These are phyloP conservation scores for Yamadazyma scolyti DNA, from an alignment of 805 yeast species.

Conservation along the genomic window DNA sequence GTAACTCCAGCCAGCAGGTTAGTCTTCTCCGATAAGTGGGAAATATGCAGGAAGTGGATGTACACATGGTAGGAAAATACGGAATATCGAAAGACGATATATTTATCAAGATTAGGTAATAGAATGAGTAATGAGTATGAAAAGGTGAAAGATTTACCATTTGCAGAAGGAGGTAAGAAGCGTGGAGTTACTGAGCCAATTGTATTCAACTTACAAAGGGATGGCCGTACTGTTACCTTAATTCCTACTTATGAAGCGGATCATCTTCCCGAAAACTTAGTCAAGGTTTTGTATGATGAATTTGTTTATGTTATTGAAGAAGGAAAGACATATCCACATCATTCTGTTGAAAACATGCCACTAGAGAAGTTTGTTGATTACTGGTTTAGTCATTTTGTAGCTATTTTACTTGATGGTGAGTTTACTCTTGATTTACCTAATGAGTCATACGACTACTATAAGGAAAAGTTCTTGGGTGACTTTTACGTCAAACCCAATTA, in stretches of 20 bases:
- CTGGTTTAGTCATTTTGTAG: slow-evolving; percentile 68
- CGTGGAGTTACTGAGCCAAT: slow-evolving; percentile 30
- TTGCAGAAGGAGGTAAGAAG: slow-evolving; percentile 25
- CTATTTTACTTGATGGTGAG: slow-evolving; percentile 50
- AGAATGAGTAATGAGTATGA: too few species aligned
- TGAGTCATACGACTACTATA: slow-evolving; percentile 40
- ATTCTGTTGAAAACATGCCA: slow-evolving; percentile 28
- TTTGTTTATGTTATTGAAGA: slow-evolving; percentile 65
- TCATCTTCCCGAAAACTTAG: slow-evolving; percentile 49
- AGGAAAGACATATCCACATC: slow-evolving; percentile 75
- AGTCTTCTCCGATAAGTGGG: too few species aligned
- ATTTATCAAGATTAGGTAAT: too few species aligned
- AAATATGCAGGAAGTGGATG: too few species aligned
- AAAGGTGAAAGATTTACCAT: slow-evolving; percentile 24
- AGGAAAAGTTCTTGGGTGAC: slow-evolving; percentile 57
- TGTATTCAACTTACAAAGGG: slow-evolving; percentile 38
- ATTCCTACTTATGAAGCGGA: slow-evolving; percentile 51
- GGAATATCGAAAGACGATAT: too few species aligned
- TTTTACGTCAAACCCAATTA: slow-evolving; percentile 87
- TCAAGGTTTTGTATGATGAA: slow-evolving; percentile 43
- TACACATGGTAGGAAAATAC: too few species aligned
- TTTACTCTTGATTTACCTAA: slow-evolving; percentile 12
- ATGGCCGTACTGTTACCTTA: slow-evolving; percentile 46
- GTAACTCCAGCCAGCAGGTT: too few species aligned
- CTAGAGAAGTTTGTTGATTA: slow-evolving; percentile 53